A percentile compares a stretch with the other conserved stretches of the same genome.
Evolutionary conservation across 805 yeast species (phyloP).

Genomic region (Henningerozyma blattae): DNA sequence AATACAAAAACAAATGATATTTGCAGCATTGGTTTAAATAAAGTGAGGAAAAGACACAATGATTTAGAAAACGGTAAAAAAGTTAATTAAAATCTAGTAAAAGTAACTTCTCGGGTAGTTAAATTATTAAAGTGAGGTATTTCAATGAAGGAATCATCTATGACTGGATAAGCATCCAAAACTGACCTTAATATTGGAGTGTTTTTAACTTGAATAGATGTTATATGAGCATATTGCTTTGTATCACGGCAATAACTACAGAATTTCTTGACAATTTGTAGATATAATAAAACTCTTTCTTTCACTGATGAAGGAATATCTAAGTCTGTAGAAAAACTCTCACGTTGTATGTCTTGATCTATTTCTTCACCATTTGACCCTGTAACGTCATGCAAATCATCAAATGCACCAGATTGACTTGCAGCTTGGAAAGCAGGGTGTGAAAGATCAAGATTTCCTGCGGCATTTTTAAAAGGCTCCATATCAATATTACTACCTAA

Average conservation of each 20-base stretch:
- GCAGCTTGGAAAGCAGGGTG: slow-evolving; percentile 28
- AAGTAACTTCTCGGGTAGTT: too few relatives aligned
- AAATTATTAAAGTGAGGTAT: too few relatives aligned
- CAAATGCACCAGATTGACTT: slow-evolving; percentile 28
- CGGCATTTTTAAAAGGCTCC: too few relatives aligned
- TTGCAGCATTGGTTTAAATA: too few relatives aligned
- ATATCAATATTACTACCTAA: too few relatives aligned
- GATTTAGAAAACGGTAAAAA: too few relatives aligned
- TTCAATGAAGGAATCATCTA: too few relatives aligned
- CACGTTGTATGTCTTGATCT: slow-evolving; percentile 1
- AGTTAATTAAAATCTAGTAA: too few relatives aligned
- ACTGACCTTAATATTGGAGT: slow-evolving; percentile 29
- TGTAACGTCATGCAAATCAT: slow-evolving; percentile 13
- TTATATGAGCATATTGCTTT: slow-evolving; percentile 33
- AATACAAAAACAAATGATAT: too few relatives aligned
- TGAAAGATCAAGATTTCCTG: slow-evolving; percentile 8
- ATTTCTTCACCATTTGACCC: not conserved
- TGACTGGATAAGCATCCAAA: too few relatives aligned
- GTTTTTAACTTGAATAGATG: slow-evolving; percentile 33
- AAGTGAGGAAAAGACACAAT: too few relatives aligned
- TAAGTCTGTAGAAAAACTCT: slow-evolving; percentile 2
- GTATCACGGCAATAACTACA: slow-evolving; percentile 36
- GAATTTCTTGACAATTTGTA: slow-evolving; percentile 40
- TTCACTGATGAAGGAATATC: slow-evolving; percentile 5
- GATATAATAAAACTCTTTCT: slow-evolving; percentile 41